Base-by-base conservation (phyloP, 2,329 filamentous ascomycete genomes). In the Nemania sp. region DNA sequence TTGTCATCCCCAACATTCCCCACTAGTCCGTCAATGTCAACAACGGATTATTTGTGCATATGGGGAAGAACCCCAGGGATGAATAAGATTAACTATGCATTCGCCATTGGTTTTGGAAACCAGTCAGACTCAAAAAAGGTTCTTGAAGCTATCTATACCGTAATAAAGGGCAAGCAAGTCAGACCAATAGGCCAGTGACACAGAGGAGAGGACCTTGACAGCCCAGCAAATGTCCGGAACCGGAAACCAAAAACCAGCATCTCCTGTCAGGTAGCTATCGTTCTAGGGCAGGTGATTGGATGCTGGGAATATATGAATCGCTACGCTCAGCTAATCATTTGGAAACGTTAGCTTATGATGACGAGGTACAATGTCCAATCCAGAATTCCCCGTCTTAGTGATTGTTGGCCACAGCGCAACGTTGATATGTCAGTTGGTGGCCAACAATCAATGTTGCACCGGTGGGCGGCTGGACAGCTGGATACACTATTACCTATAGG, bases 181-280 rank as follows among this genome's bases (percentile, higher is more conserved):
- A 57, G 47, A 60, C 56, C 58, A 70, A 66, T 70, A 47, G 55
- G 59, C 54, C 58, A 24, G 59, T 66, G 68, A 70, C 66, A 70
- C 66, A 65, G 66, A 55, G 32, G 52, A 27, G 41, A 32, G 29
- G 29, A 32, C 63, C 66, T 20, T 57, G 51, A 57, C 51, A 58
- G 10, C 32, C 62, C 26, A 49, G 35, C 29, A 49, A n/a, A 53
- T 41, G 49, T 41, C 65, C 57, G 54, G 45, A 66, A 63, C 62
- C 64, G 62, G 68, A 60, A 62, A 45, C 62, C 43, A 65, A 65
- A 60, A 62, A 45, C 62, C 43, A 65, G 62, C 51, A 65, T n/a
- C 41, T 32, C 26, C 52, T 51, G 51, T 43, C 18, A 53, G 15
- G 24, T 57, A 27, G 51, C 27, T 52, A 52, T 51, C 41, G 29